Base-by-base conservation (phyloP, 2,329 filamentous ascomycete genomes). In the Aspergillus udagawae region DNA sequence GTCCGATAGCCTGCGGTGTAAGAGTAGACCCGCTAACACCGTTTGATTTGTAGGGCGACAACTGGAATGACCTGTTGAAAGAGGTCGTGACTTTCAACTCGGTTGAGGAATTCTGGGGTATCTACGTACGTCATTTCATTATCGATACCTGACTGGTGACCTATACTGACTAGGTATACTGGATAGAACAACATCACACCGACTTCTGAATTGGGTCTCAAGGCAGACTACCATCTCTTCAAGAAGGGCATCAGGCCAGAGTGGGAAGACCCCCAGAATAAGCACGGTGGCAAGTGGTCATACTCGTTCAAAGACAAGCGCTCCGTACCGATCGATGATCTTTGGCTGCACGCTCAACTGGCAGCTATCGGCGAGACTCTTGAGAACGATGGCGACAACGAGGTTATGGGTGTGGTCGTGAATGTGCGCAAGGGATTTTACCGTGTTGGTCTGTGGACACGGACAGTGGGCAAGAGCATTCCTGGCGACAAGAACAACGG, bases 181-280 rank as follows among this genome's bases (percentile, higher is more conserved):
- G 54, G 52, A 41, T 67, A 99, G 95, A 99, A 99, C 84, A 99
- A 99, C 78, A 97, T 99, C 75, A 91, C 93, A 52, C 89, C 92
- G 47, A 93, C 95, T 67, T 97, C 93, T 67, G 92, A 97, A 70
- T 88, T 99, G 47, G 91, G 92, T 48, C 87, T 96, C 73, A 99
- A 99, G 82, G 96, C 94, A 72, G 94, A 99, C 77, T 99, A 99
- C 80, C 95, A 99, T 74, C 89, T 99, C 48, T 99, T 99, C 89
- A 99, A 99, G 83, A 89, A 88, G 69, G 92, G 92, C 64, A 91
- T 99, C 62, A 91, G 94, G 63, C 94, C 94, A 38, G 95, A 99
- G 79, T 99, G 94, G 94, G 94, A 99, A 78, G 94, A 99, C 75
- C 83, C 86, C 27, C 92, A 97, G 81, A 99, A 99, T 83, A 99